Evolutionary conservation across 2,329 filamentous ascomycete genomes (phyloP), one percentile per base, ranked within the genome.

Genomic region (Aspergillus tanneri): DNA sequence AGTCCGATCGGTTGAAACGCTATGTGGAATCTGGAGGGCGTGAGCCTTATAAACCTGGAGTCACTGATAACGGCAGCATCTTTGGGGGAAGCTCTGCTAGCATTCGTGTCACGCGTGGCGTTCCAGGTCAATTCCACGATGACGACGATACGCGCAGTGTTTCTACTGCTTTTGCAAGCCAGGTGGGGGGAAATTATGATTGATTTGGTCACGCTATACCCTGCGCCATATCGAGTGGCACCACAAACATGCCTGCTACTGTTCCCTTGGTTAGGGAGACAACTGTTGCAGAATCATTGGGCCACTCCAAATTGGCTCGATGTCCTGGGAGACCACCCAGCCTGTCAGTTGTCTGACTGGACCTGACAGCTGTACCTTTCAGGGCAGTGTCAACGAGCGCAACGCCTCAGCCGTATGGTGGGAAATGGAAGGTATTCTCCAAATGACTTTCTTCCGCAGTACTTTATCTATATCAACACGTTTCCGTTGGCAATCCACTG

Each of bases 121-220:
- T 65, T 35, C 64, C 69, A 11, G 70, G 73, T 19, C 66, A 71
- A 46, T 55, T 64, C 28, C 70, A 74, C 34, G 77, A 86, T 53
- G 93, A 99, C 59, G 93, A 99, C 58, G 93, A 97, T 67, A 90
- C 93, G 63, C 90, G 93, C 73, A 97, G 92, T 71, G 84, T 97
- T 63, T 96, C 90, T 65, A 97, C 93, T 43, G 91, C 91, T 40
- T 99, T 97, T 74, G 91, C 92, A 53, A 96, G 90, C 74, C 93
- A 97, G 72, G 84, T 96, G 58, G 90, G 89, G 47, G 78, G 79
- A 34, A 79, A 75, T 59, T 83, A 82, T 61, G 81, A 83, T 66
- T 83, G 79, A 83, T 57, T 52, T 43, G 34, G 32, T 38, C 24
- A 43, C 21, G 6, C 25, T 37, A 36, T 35, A 18, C 34, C 32